Percentiles rank a stretch among this genome's conserved stretches.
Conservation (phyloP, 129 eudicot genomes). For the Rutidosis leptorrhynchoides region DNA sequence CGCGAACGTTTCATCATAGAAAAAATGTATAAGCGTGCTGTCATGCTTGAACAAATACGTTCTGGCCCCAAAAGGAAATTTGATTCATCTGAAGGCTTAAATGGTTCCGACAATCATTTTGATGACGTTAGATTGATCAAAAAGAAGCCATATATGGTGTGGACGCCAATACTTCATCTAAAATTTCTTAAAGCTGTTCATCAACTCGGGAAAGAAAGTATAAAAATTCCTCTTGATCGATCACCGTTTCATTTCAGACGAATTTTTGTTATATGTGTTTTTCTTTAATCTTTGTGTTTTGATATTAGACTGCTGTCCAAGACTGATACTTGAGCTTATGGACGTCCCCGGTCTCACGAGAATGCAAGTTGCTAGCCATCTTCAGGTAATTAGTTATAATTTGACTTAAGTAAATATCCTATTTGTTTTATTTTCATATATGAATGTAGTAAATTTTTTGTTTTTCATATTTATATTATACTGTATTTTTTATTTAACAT, state of each 20-base stretch:
- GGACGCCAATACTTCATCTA: slow-evolving; percentile 49
- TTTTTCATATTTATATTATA: not conserved
- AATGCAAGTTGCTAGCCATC: slow-evolving; percentile 49
- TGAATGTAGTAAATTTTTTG: too few relatives aligned
- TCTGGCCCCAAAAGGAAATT: not conserved
- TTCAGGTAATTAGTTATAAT: too few relatives aligned
- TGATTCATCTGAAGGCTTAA: not conserved
- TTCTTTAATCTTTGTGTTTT: not conserved
- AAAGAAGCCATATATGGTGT: slow-evolving; percentile 32
- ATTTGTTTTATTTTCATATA: too few relatives aligned
- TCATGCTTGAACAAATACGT: not conserved
- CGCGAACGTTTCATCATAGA: slow-evolving; percentile 35
- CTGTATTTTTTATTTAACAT: too few relatives aligned
- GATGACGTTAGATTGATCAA: not conserved
- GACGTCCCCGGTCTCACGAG: slow-evolving; percentile 45
- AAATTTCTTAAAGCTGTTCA: slow-evolving; percentile 38
- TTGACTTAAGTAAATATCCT: too few relatives aligned
- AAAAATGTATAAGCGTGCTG: slow-evolving; percentile 13
- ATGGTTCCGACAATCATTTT: too few relatives aligned
- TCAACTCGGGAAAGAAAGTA: slow-evolving; percentile 48
- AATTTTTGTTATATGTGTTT: not conserved
- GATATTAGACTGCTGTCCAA: slow-evolving; percentile 37
- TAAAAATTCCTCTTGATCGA: not conserved
- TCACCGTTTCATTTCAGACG: slow-evolving; percentile 6
- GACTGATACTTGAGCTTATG: slow-evolving; percentile 37